Evolutionary conservation across 352 stramenopile genomes (phyloP), one percentile per base, ranked within the genome.

Genomic region (Globisporangium recalcitrans): DNA sequence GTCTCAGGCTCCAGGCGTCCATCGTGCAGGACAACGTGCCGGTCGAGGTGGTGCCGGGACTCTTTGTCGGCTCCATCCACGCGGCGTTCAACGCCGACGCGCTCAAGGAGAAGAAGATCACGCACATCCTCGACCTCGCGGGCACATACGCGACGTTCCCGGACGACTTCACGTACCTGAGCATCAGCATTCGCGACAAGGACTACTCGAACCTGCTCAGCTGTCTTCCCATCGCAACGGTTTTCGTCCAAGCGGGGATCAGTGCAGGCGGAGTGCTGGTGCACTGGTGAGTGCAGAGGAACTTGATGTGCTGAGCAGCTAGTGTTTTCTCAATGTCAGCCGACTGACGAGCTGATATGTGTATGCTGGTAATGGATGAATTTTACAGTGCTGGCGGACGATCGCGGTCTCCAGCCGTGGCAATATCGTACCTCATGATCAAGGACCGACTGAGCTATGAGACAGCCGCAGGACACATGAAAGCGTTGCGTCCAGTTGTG

Each of bases 11-110:
- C 19, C 76, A 91, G 62, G 77, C 80, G 2, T 77, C 82, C 13
- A 69, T 91, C 32, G 78, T 90, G 10, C 87, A 97, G 69, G 88
- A 97, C 67, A 97, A 95, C 65, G 53, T 95, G 19, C 88, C 88
- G 0, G 71, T 87, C 7, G 73, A 94, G 38, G 61, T 97, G 13
- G 68, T 74, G 4, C 65, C 72, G 6, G 70, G 84, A 0, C 59
- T 97, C n/a, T 97, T 88, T 48, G 73, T 97, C 8, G 88, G 88
- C 29, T 96, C 85, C 8, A 87, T 94, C 44, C 88, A 97, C 64
- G 81, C 85, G 0, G 83, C 87, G 24, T 96, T 95, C 68, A 96
- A 97, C 56, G 65, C 90, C 47, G 89, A 97, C 34, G 74, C 67
- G 3, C 82, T 97, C 52, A 80, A 92, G 53, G 69, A 83, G 36